Evolutionary conservation across 129 eudicot genomes (phyloP), one percentile per base, ranked within the genome.

Genomic region (Centaurea solstitialis): DNA sequence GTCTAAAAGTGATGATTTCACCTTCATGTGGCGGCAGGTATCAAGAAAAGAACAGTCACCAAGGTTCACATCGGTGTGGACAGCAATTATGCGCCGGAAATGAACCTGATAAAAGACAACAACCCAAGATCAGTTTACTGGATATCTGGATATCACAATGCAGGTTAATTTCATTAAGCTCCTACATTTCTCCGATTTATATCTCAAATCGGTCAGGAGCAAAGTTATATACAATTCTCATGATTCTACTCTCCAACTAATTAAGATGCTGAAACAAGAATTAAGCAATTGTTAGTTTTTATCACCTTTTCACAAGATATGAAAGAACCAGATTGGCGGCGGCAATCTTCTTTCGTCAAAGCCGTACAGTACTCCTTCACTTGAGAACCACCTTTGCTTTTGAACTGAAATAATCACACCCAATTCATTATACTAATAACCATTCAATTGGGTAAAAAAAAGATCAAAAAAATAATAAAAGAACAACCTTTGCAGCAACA

Each of bases 1-100:
- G 37, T 33, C 37, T 3, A 33, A 33, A 33, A 33, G 33, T 20
- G 39, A 70, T 21, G 23, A 39, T 35, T 70, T 88, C 11, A 95
- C 99, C 99, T 95, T 95, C 99, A 95, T 95, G 87, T 95, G 99
- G 69, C 99, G 98, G 78, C 99, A 95, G 1, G 99, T 95, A 76
- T 95, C 99, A 10, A 95, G 94, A 82, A 95, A 95, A 72, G 99
- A 95, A 85, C 99, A 95, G 69, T 95, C 99, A 65, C 99, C 99
- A 76, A 95, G 90, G 82, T 95, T 93, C 83, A 93, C 86, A 82
- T 95, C 99, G 26, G 99, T 95, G 59, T 95, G 99, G 4, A 83
- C 91, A 77, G 99, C 98, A 85, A 95, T 95, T 81, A 95, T 95
- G 3, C 99, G 93, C 83, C 99, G 85, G 77, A 95, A 95, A 85